Conservation (phyloP, 768 basidiomycete genomes). For the Psilocybe tampanensis region DNA sequence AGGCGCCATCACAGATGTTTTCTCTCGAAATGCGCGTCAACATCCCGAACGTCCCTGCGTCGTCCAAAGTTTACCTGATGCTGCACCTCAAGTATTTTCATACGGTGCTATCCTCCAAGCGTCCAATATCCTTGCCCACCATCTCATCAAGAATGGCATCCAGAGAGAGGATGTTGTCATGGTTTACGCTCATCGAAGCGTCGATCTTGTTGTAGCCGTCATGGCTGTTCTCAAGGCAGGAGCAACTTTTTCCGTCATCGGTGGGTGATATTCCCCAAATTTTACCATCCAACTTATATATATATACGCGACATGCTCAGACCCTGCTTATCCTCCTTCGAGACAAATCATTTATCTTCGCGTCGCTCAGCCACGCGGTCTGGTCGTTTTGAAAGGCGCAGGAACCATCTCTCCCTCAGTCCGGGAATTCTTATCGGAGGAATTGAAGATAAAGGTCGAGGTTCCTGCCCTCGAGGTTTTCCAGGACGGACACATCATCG, state of each 20-base stretch:
- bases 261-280: conserved; percentile 44
- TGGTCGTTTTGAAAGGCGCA: conserved; percentile 90
- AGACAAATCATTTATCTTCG: conserved; percentile 92
- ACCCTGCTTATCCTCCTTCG: conserved; percentile 95
- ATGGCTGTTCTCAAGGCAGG: conserved; percentile 97
- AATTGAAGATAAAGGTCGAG: conserved; percentile 86
- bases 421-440: conserved; percentile 75
- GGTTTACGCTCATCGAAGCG: conserved; percentile 95
- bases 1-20: conserved; percentile 95
- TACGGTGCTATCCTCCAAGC: conserved; percentile 84
- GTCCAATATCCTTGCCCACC: conserved; percentile 88
- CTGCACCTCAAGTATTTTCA: conserved; percentile 60
- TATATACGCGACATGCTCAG: conserved; percentile 40
- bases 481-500: conserved; percentile 61
- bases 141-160: conserved; percentile 83
- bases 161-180: conserved; percentile 96
- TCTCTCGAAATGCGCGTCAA: conserved; percentile 80
- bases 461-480: conserved; percentile 86
- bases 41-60: conserved; percentile 89
- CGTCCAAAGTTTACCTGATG: conserved; percentile 68
- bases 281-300: not conserved
- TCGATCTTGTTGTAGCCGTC: conserved; percentile 95
- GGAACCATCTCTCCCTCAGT: conserved; percentile 81
- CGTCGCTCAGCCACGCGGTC: conserved; percentile 89
- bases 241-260: conserved; percentile 96